phyloP scores from a whole-genome alignment of 495 filamentous ascomycete genomes.

The Penicillium taxi region DNA sequence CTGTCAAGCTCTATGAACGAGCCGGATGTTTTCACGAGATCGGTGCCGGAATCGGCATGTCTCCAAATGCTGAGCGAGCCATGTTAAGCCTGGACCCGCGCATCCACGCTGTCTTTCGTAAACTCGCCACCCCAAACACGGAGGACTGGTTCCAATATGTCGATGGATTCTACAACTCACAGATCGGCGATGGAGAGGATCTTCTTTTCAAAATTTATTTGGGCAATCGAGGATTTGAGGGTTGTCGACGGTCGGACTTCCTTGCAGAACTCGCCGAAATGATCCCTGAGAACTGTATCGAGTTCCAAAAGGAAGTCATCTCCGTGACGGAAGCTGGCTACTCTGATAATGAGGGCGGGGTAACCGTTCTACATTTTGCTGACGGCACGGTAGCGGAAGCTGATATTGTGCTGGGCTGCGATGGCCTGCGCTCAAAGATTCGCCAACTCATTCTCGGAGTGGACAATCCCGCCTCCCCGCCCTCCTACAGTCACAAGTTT shows the following conservation, averaged over 20 bases:
- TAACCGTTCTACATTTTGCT: no score
- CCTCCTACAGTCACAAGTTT: slow-evolving; percentile 38
- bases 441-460: slow-evolving; percentile 33
- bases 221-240: no score
- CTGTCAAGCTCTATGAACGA: slow-evolving; percentile 48
- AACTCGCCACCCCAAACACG: slow-evolving; percentile 33
- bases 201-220: no score
- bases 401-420: slow-evolving; percentile 46
- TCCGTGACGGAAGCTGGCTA: no score
- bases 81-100: slow-evolving; percentile 45
- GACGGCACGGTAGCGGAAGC: no score
- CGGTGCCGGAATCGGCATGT: slow-evolving; percentile 56
- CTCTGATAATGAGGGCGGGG: no score
- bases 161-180: neutral
- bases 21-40: slow-evolving; percentile 44
- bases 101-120: slow-evolving; percentile 35
- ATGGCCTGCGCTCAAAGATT: slow-evolving; percentile 50
- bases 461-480: slow-evolving; percentile 24
- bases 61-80: slow-evolving; percentile 50
- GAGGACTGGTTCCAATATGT: slow-evolving; percentile 8
- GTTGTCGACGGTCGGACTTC: no score
- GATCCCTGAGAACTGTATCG: no score
- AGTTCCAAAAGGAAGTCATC: no score
- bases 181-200: no score
- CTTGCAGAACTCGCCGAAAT: no score